phyloP scores from a whole-genome alignment of 2,329 filamentous ascomycete species.

The Colletotrichum sp. region DNA sequence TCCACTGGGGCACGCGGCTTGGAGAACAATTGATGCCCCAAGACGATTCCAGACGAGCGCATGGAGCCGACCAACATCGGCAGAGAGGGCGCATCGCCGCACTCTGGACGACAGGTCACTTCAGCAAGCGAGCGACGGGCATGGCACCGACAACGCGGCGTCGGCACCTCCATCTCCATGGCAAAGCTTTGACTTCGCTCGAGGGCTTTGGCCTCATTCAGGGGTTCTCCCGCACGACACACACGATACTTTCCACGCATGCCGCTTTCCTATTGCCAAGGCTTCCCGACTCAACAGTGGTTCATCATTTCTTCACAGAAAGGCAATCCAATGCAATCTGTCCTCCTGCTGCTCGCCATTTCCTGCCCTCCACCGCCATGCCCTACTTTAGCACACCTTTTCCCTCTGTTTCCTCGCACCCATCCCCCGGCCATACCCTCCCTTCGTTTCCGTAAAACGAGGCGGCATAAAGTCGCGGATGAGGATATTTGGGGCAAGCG shows the following conservation, averaged over 20 bases:
- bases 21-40: background rate
- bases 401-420: background rate
- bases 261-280: slow-evolving; percentile 5
- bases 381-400: background rate
- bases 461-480: slow-evolving; percentile 5
- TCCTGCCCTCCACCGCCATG: background rate
- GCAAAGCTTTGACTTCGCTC: slow-evolving; percentile 20
- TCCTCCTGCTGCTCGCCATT: background rate
- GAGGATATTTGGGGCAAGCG: background rate
- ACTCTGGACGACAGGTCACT: slow-evolving; percentile 10
- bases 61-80: background rate
- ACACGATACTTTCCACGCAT: slow-evolving; percentile 6
- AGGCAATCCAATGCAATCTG: slow-evolving; percentile 4
- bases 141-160: slow-evolving; percentile 6
- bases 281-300: background rate
- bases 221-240: slow-evolving; percentile 12
- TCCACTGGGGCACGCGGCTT: background rate
- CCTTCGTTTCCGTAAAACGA: slow-evolving; percentile 11
- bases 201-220: slow-evolving; percentile 6
- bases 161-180: slow-evolving; percentile 14
- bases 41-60: background rate
- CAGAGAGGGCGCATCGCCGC: background rate
- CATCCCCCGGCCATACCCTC: background rate
- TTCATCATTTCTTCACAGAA: slow-evolving; percentile 11
- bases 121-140: background rate